Evolutionary conservation across 108 stramenopile species (phyloP).

Genomic region (Bacterosira constricta): DNA sequence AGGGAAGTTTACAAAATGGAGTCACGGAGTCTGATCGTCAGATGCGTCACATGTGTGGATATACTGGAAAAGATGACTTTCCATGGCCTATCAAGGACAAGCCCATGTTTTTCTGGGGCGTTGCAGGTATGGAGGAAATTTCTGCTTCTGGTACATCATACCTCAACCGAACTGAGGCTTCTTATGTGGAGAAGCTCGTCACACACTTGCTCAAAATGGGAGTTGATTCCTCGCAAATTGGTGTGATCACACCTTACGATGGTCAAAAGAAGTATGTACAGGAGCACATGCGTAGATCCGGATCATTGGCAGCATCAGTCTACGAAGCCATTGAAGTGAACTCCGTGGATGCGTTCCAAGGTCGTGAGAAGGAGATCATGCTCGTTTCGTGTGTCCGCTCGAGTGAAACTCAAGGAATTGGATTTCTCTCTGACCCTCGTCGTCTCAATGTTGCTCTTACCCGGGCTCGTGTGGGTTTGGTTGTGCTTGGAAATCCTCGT

Average conservation of each 20-base stretch:
- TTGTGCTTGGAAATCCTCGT: conserved; percentile 94
- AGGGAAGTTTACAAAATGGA: conserved; percentile 97
- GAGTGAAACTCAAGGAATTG: conserved; percentile 97
- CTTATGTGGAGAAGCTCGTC: conserved; percentile 96
- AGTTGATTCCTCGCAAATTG: conserved; percentile 91
- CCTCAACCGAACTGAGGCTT: conserved; percentile 96
- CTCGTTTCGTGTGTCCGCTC: conserved; percentile 98
- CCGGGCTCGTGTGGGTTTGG: conserved; percentile 92
- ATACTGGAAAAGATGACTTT: conserved; percentile 86
- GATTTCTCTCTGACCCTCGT: conserved; percentile 97
- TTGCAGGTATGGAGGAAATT: conserved; percentile 96
- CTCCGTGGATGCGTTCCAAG: conserved; percentile 98
- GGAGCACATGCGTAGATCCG: conserved; percentile 91
- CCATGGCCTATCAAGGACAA: conserved; percentile 91
- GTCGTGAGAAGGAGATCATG: conserved; percentile 98
- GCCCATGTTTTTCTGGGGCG: conserved; percentile 96
- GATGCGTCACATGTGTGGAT: conserved; percentile 69
- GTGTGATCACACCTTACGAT: conserved; percentile 98
- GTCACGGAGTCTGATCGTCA: conserved; percentile 95
- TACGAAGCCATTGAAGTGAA: conserved; percentile 98
- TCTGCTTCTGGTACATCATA: conserved; percentile 96
- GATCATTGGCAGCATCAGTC: conserved; percentile 71
- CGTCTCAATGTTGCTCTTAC: conserved; percentile 99
- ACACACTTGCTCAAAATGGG: conserved; percentile 94
- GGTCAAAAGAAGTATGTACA: conserved; percentile 96